Conservation (phyloP, 108 stramenopile genomes). For the Skeletonema marinoi region DNA sequence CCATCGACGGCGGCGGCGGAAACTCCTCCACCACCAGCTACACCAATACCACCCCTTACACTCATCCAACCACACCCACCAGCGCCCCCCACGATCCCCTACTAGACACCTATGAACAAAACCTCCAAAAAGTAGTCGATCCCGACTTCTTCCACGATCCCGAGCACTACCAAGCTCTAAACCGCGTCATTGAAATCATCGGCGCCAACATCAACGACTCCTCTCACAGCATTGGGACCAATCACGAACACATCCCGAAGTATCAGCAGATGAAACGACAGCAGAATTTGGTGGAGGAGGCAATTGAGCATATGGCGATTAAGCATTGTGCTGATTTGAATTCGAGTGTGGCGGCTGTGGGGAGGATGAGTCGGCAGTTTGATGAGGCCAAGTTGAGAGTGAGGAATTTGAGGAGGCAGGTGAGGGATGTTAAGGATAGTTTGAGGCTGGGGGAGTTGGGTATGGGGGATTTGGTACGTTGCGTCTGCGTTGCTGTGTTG, state of each 20-base stretch:
- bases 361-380: slow-evolving; percentile 80
- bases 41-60: background rate
- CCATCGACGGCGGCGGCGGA: background rate
- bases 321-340: slow-evolving; percentile 84
- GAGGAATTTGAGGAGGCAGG: slow-evolving; percentile 71
- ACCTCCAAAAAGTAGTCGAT: slow-evolving; percentile 63
- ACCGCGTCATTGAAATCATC: slow-evolving; percentile 84
- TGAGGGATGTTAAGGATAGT: slow-evolving; percentile 78
- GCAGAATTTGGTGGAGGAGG: slow-evolving; percentile 71
- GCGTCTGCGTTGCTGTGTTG: background rate
- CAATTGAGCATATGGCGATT: slow-evolving; percentile 85
- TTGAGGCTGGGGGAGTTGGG: slow-evolving; percentile 43
- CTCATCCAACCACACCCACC: background rate
- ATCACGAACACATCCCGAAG: slow-evolving; percentile 52
- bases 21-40: background rate
- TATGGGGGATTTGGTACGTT: slow-evolving; percentile 4
- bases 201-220: slow-evolving; percentile 53
- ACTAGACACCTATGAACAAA: slow-evolving; percentile 48
- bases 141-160: slow-evolving; percentile 85
- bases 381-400: slow-evolving; percentile 73
- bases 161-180: slow-evolving; percentile 64
- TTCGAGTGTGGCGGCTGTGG: slow-evolving; percentile 79
- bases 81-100: slow-evolving; percentile 25
- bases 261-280: slow-evolving; percentile 61
- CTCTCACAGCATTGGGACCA: background rate